Percentiles rank a stretch among this genome's conserved stretches.
phyloP scores from a whole-genome alignment of 805 yeast species.

The Yarrowia sp. region DNA sequence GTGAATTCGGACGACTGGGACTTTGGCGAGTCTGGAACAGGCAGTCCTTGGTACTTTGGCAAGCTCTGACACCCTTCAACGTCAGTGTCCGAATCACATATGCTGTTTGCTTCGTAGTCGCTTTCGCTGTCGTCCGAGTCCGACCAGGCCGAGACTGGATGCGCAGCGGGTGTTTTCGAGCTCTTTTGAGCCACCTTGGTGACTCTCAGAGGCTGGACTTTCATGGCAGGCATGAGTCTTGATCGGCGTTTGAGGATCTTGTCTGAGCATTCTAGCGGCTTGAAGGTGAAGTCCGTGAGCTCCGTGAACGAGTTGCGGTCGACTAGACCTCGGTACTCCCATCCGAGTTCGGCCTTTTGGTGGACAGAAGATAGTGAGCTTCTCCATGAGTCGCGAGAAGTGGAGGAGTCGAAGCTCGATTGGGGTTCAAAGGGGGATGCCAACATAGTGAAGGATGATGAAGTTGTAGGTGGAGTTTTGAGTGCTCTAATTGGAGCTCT shows the following conservation, averaged over 20 bases:
- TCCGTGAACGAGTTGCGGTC: too few species aligned
- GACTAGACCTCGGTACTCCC: too few species aligned
- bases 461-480: too few species aligned
- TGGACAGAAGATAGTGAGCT: not conserved
- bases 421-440: constrained; percentile 28
- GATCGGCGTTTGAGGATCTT: not conserved
- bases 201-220: not conserved
- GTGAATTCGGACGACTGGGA: constrained; percentile 8
- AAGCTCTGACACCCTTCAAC: constrained; percentile 23
- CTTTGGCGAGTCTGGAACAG: not conserved
- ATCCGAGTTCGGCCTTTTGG: not conserved
- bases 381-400: constrained; percentile 5
- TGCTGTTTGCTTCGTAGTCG: constrained; percentile 19
- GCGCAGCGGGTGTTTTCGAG: not conserved
- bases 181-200: not conserved
- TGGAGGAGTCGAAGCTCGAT: not conserved
- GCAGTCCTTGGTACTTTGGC: constrained; percentile 1
- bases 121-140: constrained; percentile 25
- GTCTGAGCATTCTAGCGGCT: not conserved
- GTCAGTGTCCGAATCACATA: constrained; percentile 20
- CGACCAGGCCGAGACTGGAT: constrained; percentile 15
- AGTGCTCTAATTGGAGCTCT: too few species aligned
- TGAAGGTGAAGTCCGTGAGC: not conserved
- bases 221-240: not conserved
- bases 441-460: not conserved